Conservation (phyloP, 495 filamentous ascomycete genomes). For the Hypomontagnella submonticulosa region DNA sequence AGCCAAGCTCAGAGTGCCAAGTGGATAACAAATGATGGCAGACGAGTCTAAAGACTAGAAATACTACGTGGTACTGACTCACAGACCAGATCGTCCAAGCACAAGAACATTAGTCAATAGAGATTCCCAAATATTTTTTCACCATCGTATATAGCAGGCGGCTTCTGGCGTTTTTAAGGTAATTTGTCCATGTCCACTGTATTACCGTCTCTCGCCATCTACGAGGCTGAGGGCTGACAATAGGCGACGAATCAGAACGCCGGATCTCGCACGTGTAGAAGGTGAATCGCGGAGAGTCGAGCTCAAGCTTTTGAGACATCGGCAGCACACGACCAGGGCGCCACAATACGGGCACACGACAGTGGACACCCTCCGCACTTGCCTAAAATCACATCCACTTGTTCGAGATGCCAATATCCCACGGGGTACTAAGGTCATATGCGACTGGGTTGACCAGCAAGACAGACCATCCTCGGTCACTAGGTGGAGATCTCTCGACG, state of each 20-base stretch:
- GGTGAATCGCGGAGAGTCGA: conserved; percentile 39
- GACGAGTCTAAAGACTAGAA: conserved; percentile 5
- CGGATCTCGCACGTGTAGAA: conserved; percentile 46
- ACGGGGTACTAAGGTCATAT: conserved; percentile 34
- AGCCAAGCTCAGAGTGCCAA: conserved; percentile 27
- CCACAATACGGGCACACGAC: conserved; percentile 37
- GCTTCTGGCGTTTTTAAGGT: conserved; percentile 31
- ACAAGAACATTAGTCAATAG: conserved; percentile 21
- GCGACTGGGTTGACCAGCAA: conserved; percentile 32
- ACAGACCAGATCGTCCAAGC: conserved; percentile 8
- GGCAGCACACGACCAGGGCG: conserved; percentile 14
- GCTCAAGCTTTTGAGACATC: conserved; percentile 38
- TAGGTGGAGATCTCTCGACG: conserved; percentile 22
- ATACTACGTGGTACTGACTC: conserved; percentile 4
- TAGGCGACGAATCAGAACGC: conserved; percentile 47
- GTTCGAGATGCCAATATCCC: conserved; percentile 1
- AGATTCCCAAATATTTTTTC: neutral
- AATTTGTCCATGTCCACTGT: conserved; percentile 8
- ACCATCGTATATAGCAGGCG: conserved; percentile 4
- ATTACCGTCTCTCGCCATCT: too few relatives aligned
- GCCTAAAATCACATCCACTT: conserved; percentile 22
- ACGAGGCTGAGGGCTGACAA: conserved; percentile 41
- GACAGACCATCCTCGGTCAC: conserved; percentile 17
- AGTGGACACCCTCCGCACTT: conserved; percentile 25
- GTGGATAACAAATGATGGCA: conserved; percentile 29